These are phyloP conservation scores for Pachysandra terminalis DNA, from an alignment of 164 flowering plant genomes.

Conservation along the genomic window DNA sequence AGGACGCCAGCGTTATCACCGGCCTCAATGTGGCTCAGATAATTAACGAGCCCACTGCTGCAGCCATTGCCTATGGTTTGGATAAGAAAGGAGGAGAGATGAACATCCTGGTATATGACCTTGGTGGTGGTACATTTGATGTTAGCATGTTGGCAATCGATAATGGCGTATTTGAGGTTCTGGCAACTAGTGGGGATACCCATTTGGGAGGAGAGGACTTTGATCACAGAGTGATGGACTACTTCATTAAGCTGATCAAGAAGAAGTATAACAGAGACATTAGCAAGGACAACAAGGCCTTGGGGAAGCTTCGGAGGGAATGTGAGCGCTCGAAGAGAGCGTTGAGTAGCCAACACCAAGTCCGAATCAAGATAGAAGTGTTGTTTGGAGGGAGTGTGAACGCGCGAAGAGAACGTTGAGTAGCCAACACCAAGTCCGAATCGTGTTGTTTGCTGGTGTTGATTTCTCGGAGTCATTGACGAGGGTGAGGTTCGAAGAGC, in stretches of 20 bases:
- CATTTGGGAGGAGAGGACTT: no score
- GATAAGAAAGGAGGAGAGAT: no score
- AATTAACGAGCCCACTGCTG: conserved; percentile 57
- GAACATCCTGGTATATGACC: no score
- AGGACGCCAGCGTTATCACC: conserved; percentile 55
- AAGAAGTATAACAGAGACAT: no score
- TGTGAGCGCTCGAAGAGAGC: conserved; percentile 54
- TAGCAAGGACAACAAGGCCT: no score
- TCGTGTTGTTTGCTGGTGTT: conserved; percentile 26
- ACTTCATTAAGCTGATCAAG: no score
- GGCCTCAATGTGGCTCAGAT: conserved; percentile 51
- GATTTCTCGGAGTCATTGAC: conserved; percentile 39
- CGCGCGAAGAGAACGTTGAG: no score
- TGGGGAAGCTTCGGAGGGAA: conserved; percentile 47
- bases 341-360: no score
- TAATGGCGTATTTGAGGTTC: conserved; percentile 53
- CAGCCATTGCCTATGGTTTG: conserved; percentile 55
- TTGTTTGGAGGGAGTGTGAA: conserved; percentile 27
- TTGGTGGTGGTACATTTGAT: no score
- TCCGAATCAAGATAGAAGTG: no score
- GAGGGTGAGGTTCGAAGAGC: conserved; percentile 41
- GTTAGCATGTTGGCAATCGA: no score
- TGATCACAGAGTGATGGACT: no score
- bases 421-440: conserved; percentile 9
- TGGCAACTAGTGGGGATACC: conserved; percentile 52